Percentiles rank a stretch among this genome's conserved stretches.
These are phyloP conservation scores for Talaromyces stipitatus DNA, from an alignment of 495 filamentous ascomycete genomes.

Conservation along the genomic window DNA sequence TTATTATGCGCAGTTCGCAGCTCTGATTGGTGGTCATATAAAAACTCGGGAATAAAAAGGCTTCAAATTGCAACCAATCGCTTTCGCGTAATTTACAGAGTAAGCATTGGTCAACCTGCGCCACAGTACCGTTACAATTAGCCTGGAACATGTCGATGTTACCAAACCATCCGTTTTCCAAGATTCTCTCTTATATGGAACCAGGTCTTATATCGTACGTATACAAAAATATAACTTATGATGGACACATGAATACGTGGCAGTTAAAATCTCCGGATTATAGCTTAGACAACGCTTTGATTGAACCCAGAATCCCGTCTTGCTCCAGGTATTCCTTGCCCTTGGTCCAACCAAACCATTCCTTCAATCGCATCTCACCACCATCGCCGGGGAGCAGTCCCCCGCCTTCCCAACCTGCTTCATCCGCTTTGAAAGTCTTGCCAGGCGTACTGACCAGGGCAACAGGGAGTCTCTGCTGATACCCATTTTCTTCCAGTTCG, in stretches of 20 bases:
- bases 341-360: conserved; percentile 74
- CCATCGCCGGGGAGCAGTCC: conserved; percentile 58
- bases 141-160: not conserved
- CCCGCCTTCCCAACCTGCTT: conserved; percentile 57
- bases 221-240: not conserved
- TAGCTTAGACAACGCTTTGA: not conserved
- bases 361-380: conserved; percentile 57
- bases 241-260: too few species aligned
- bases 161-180: not conserved
- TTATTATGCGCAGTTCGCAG: not conserved
- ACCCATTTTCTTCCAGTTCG: conserved; percentile 61
- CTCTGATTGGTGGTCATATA: too few species aligned
- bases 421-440: conserved; percentile 44
- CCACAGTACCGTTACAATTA: conserved; percentile 5
- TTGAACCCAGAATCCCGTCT: not conserved
- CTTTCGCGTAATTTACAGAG: too few species aligned
- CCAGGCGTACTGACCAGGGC: conserved; percentile 59
- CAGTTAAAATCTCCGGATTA: too few species aligned
- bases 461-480: conserved; percentile 71
- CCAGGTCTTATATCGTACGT: not conserved
- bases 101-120: not conserved
- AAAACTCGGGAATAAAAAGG: too few species aligned
- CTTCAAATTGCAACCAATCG: too few species aligned
- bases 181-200: not conserved
- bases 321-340: conserved; percentile 54